phyloP scores from a whole-genome alignment of 2,329 filamentous ascomycete species.

The Sphaceloma murrayae region DNA sequence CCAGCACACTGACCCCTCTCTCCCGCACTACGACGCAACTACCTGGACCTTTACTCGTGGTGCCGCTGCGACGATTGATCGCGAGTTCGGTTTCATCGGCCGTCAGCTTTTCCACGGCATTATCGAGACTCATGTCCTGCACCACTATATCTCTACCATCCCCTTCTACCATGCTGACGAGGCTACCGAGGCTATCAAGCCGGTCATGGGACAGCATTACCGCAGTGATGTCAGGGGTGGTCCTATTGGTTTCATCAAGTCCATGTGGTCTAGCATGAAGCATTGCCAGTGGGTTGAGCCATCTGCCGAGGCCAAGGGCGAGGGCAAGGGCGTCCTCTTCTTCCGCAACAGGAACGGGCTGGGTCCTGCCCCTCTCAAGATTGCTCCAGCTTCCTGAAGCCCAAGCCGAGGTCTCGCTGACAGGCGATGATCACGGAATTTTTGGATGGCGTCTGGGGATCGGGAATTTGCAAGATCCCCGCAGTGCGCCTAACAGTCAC shows the following conservation, averaged over 20 bases:
- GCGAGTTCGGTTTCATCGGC: constrained; percentile 93
- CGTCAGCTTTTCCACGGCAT: constrained; percentile 88
- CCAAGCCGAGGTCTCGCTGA: constrained; percentile 12
- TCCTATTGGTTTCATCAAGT: constrained; percentile 69
- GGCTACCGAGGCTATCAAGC: constrained; percentile 86
- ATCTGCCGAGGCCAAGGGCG: constrained; percentile 66
- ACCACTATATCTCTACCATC: constrained; percentile 94
- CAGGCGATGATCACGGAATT: background rate
- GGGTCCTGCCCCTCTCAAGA: constrained; percentile 48
- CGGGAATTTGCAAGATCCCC: background rate
- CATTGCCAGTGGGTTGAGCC: constrained; percentile 98
- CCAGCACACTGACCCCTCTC: constrained; percentile 89
- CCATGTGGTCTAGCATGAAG: constrained; percentile 70
- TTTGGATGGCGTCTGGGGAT: background rate
- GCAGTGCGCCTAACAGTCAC: too few relatives aligned
- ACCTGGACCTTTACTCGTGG: constrained; percentile 91
- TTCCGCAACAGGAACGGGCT: constrained; percentile 91
- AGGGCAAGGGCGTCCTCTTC: constrained; percentile 79
- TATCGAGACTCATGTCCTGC: constrained; percentile 93
- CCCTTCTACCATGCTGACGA: constrained; percentile 96
- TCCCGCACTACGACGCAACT: constrained; percentile 80
- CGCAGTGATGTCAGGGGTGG: constrained; percentile 71
- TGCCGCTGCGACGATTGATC: constrained; percentile 90
- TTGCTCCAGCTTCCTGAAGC: constrained; percentile 18
- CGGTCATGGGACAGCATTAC: constrained; percentile 93